phyloP scores from a whole-genome alignment of 129 eudicot genomes.

The Arctium minus region DNA sequence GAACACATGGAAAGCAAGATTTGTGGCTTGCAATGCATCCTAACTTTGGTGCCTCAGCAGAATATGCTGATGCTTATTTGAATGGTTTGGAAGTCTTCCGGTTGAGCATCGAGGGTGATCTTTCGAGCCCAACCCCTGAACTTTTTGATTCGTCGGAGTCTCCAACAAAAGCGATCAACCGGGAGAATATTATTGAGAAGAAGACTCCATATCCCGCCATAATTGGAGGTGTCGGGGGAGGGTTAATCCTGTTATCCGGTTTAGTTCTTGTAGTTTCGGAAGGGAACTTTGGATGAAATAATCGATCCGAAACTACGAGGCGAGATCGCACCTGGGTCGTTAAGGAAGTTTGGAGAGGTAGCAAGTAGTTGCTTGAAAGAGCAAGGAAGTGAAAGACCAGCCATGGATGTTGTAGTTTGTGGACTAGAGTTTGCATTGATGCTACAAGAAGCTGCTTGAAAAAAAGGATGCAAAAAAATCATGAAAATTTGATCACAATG shows the following conservation, averaged over 20 bases:
- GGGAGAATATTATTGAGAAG: too few species aligned
- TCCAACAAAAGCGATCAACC: neutral
- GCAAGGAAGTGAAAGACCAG: constrained; percentile 50
- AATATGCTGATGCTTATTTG: constrained; percentile 16
- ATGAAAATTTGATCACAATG: too few species aligned
- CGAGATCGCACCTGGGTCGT: constrained; percentile 28
- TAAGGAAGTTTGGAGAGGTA: constrained; percentile 41
- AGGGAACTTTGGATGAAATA: constrained; percentile 36
- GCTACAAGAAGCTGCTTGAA: constrained; percentile 40
- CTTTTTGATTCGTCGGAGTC: neutral
- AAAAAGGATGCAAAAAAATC: neutral
- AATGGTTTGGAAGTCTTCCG: constrained; percentile 51
- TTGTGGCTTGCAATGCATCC: constrained; percentile 24
- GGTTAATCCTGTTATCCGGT: constrained; percentile 6
- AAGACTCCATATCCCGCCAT: neutral
- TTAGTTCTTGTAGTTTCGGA: constrained; percentile 16
- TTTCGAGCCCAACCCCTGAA: constrained; percentile 34
- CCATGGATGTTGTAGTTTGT: constrained; percentile 60
- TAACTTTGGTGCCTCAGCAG: neutral
- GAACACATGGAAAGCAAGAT: constrained; percentile 5
- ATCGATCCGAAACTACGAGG: constrained; percentile 35
- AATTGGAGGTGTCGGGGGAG: constrained; percentile 30
- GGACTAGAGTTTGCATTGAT: constrained; percentile 50
- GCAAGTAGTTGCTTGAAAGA: constrained; percentile 56
- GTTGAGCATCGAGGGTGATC: constrained; percentile 14